Conservation (phyloP, 495 filamentous ascomycete species). For the Lindgomyces ingoldianus region DNA sequence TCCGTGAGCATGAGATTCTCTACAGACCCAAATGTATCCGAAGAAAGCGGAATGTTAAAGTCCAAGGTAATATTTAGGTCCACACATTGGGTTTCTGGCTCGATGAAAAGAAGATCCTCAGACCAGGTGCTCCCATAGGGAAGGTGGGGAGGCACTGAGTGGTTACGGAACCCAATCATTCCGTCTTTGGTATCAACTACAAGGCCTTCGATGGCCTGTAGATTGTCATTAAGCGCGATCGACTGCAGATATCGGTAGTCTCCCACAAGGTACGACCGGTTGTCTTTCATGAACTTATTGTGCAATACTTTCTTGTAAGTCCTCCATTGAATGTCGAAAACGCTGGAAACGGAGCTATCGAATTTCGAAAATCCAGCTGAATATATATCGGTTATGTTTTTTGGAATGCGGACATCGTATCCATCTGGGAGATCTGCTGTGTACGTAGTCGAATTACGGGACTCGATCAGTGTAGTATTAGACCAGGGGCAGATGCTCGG, state of each 20-base stretch:
- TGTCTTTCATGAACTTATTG: constrained; percentile 7
- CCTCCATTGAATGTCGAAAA: constrained; percentile 49
- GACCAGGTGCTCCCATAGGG: constrained; percentile 44
- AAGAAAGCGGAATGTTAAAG: constrained; percentile 24
- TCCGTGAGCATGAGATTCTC: constrained; percentile 42
- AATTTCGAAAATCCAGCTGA: constrained; percentile 37
- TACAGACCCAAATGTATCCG: not conserved
- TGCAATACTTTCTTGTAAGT: constrained; percentile 29
- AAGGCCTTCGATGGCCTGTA: constrained; percentile 48
- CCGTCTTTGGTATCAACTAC: constrained; percentile 48
- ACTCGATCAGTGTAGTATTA: constrained; percentile 33
- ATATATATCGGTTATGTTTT: constrained; percentile 41
- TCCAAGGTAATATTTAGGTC: constrained; percentile 51
- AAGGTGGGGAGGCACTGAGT: constrained; percentile 43
- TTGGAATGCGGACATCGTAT: constrained; percentile 34
- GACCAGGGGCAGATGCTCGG: constrained; percentile 24
- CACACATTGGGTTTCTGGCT: constrained; percentile 50
- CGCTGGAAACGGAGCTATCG: constrained; percentile 44
- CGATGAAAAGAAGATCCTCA: constrained; percentile 52
- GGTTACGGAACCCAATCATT: constrained; percentile 52
- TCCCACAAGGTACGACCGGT: constrained; percentile 2
- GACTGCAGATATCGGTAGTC: constrained; percentile 37
- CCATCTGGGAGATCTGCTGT: not conserved
- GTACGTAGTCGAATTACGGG: not conserved
- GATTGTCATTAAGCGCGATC: constrained; percentile 41